Percentiles rank a stretch among this genome's conserved stretches.
These are phyloP conservation scores for Emmonsia crescens DNA, from an alignment of 2,329 filamentous ascomycete genomes.

Conservation along the genomic window DNA sequence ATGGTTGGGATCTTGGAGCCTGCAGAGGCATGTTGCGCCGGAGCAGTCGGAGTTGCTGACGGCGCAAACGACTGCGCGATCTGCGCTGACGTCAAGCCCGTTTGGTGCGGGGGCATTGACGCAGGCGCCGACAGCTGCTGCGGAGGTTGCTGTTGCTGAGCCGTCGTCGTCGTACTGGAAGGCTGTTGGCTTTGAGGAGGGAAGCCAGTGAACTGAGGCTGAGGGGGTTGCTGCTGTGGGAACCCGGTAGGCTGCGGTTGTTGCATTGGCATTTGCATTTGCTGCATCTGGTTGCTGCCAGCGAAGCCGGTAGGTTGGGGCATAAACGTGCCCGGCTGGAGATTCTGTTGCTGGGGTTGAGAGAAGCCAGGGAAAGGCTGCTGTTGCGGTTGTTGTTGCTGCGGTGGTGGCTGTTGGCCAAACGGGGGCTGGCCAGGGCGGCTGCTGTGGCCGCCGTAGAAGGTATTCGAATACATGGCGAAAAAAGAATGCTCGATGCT, in stretches of 20 bases:
- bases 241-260: slow-evolving; percentile 61
- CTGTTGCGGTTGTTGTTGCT: slow-evolving; percentile 34
- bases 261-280: slow-evolving; percentile 34
- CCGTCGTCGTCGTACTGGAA: slow-evolving; percentile 25
- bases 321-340: slow-evolving; percentile 23
- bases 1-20: slow-evolving; percentile 83
- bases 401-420: slow-evolving; percentile 45
- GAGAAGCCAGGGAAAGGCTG: slow-evolving; percentile 23
- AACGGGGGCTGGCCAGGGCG: slow-evolving; percentile 52
- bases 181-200: slow-evolving; percentile 40
- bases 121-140: slow-evolving; percentile 34
- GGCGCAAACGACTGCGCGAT: slow-evolving; percentile 54
- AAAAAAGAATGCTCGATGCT: slow-evolving; percentile 9
- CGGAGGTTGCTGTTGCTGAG: slow-evolving; percentile 19
- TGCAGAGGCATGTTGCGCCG: slow-evolving; percentile 46
- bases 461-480: slow-evolving; percentile 83
- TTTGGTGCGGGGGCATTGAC: slow-evolving; percentile 36
- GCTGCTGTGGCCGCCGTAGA: slow-evolving; percentile 64
- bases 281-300: not conserved
- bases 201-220: slow-evolving; percentile 51
- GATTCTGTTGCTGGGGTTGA: slow-evolving; percentile 37
- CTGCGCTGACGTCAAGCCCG: slow-evolving; percentile 49
- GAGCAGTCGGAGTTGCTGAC: slow-evolving; percentile 44
- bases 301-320: not conserved
- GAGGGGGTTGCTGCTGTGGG: slow-evolving; percentile 40